phyloP scores from a whole-genome alignment of 495 filamentous ascomycete species.

The Hypoxylon fuscum region DNA sequence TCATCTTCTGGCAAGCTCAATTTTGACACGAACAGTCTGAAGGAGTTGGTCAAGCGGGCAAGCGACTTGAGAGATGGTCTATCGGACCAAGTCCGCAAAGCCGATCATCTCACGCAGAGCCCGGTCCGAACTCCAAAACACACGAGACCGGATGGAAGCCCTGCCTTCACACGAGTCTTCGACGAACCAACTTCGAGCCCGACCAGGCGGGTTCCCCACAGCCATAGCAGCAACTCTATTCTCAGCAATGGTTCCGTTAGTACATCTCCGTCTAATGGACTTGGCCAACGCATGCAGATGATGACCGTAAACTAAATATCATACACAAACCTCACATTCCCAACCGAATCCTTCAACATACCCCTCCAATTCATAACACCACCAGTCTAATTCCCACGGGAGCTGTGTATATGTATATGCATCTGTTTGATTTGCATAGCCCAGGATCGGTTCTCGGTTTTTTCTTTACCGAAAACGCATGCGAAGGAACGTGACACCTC shows the following conservation, averaged over 20 bases:
- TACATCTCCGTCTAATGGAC: constrained; percentile 57
- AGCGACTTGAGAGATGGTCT: constrained; percentile 76
- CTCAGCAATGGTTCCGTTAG: constrained; percentile 59
- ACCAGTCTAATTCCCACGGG: constrained; percentile 22
- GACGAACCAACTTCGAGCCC: constrained; percentile 62
- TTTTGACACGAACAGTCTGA: constrained; percentile 90
- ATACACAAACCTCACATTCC: not conserved
- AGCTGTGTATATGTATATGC: constrained; percentile 44
- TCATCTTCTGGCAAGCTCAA: constrained; percentile 77
- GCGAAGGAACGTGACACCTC: constrained; percentile 20
- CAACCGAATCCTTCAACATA: not conserved
- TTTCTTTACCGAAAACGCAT: constrained; percentile 17
- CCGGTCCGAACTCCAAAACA: constrained; percentile 61
- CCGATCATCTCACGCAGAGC: constrained; percentile 74
- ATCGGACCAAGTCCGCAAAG: constrained; percentile 79
- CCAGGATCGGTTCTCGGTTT: constrained; percentile 29
- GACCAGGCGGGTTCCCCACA: constrained; percentile 56
- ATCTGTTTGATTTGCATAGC: constrained; percentile 46
- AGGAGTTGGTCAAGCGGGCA: constrained; percentile 85
- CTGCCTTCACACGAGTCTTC: constrained; percentile 71
- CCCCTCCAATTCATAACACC: not conserved
- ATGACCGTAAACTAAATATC: constrained; percentile 68
- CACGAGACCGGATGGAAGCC: constrained; percentile 60
- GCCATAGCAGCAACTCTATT: constrained; percentile 60
- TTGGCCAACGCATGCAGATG: constrained; percentile 70